Percentiles rank a stretch among this genome's conserved stretches.
phyloP scores from a whole-genome alignment of 2,329 filamentous ascomycete species.

The Ophiostoma fasciatum region DNA sequence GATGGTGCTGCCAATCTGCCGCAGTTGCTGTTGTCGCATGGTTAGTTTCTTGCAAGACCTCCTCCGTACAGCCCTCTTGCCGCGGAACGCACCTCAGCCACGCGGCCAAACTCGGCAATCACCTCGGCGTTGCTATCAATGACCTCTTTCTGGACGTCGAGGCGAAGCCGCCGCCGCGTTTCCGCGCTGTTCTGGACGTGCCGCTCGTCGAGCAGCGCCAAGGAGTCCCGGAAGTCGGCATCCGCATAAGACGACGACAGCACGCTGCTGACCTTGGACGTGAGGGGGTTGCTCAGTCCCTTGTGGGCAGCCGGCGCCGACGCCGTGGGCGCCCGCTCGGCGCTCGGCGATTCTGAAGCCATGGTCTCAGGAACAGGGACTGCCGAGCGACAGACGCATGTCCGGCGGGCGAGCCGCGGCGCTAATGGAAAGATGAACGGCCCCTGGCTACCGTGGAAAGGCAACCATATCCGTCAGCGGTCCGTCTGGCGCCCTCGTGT shows the following conservation, averaged over 20 bases:
- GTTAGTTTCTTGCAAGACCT: conserved; percentile 13
- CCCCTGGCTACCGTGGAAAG: neutral
- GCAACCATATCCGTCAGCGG: no score
- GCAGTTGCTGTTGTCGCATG: conserved; percentile 76
- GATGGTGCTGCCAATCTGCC: conserved; percentile 67
- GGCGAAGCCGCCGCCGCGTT: conserved; percentile 60
- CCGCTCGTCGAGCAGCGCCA: conserved; percentile 62
- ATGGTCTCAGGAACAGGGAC: conserved; percentile 6
- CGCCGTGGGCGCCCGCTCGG: no score
- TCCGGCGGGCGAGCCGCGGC: neutral
- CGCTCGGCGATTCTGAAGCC: conserved; percentile 8
- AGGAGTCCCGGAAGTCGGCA: conserved; percentile 73
- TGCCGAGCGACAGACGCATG: conserved; percentile 3
- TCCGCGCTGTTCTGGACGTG: conserved; percentile 60
- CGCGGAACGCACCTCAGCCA: conserved; percentile 90
- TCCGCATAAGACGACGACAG: conserved; percentile 89
- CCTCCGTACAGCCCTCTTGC: conserved; percentile 15
- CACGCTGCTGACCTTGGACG: conserved; percentile 69
- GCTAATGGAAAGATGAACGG: no score
- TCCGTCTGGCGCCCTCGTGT: neutral
- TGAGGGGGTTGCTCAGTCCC: conserved; percentile 46
- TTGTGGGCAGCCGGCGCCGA: no score
- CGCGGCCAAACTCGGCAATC: conserved; percentile 72
- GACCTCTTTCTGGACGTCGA: conserved; percentile 81
- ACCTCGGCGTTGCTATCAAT: conserved; percentile 86